Evolutionary conservation across 2,329 filamentous ascomycete genomes (phyloP), one percentile per base, ranked within the genome.

Genomic region (Dryadomyces quercivorus): DNA sequence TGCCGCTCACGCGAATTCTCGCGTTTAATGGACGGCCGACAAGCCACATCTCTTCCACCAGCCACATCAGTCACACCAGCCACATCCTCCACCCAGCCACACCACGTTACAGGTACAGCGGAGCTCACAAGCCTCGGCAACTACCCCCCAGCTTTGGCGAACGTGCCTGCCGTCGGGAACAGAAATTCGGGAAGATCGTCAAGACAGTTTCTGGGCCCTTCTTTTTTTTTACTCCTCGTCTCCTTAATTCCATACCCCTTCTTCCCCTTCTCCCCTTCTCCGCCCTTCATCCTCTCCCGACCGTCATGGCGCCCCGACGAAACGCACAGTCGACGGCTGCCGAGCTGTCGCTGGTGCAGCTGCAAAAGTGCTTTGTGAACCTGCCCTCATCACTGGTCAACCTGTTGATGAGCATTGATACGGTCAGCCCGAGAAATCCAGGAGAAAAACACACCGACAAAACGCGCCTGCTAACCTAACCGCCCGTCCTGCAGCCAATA

Each of bases 281-380:
- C n/a, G n/a, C n/a, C 38, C 26, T 16, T 13, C 20, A 12, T 9
- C n/a, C n/a, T 47, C 20, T 9, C 43, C 18, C n/a, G 31, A 20
- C 36, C 44, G 21, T 50, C 15, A 77, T 78, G 75, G 67, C 72
- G 62, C 59, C 55, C 7, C 68, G 72, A 64, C 77, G 74, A 66
- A 80, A 77, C 65, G 72, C 73, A 66, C 78, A 76, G 62, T 77
- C 86, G 46, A 84, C 84, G 38, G 77, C 85, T 58, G 90, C 89
- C 56, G 91, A 95, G 72, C 78, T 97, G 61, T 86, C 86, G 54
- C 78, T 97, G 57, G 81, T 89, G 50, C 88, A 91, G 61, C 78
- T 97, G 57, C 94, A 95, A 75, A 97, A 86, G 69, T 98, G 93
- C 71, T 77, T 98, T 52, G 88, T 95, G 67, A 97, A 97, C 70